A percentile compares a stretch with the other conserved stretches of the same genome.
These are phyloP conservation scores for Lentinula sp. DNA, from an alignment of 768 basidiomycete species.

Conservation along the genomic window DNA sequence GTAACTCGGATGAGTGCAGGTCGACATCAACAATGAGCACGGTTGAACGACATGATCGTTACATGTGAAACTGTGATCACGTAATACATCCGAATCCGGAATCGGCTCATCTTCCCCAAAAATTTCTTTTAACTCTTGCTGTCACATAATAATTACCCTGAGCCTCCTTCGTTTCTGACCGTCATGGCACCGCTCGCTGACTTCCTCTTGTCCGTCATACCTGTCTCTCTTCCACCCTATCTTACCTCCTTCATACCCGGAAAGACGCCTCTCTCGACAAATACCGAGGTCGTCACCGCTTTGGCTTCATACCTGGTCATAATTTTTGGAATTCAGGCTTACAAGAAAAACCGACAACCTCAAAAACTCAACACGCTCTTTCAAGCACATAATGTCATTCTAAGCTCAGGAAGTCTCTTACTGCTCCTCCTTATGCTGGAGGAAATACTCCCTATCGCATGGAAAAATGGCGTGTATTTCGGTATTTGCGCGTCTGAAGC, in stretches of 20 bases:
- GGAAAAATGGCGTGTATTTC: constrained; percentile 64
- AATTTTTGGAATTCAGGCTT: constrained; percentile 78
- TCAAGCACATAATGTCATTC: constrained; percentile 85
- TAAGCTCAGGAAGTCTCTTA: constrained; percentile 79
- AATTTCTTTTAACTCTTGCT: constrained; percentile 7
- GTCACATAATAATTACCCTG: constrained; percentile 16
- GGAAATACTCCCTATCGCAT: constrained; percentile 79
- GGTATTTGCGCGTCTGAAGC: constrained; percentile 71
- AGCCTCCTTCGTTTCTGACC: constrained; percentile 15
- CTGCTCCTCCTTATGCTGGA: constrained; percentile 87
- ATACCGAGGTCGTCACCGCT: constrained; percentile 59
- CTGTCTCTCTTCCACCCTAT: constrained; percentile 52
- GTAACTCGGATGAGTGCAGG: no score
- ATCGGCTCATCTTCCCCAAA: background rate
- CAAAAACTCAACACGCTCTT: constrained; percentile 78
- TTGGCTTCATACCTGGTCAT: constrained; percentile 79
- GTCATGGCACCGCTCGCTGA: constrained; percentile 73
- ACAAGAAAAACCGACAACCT: constrained; percentile 77
- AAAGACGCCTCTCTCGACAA: constrained; percentile 78
- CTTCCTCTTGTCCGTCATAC: constrained; percentile 53
- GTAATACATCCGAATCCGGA: background rate
- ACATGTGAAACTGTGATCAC: background rate
- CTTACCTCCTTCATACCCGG: constrained; percentile 65
- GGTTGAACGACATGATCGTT: background rate
- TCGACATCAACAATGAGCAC: no score